Evolutionary conservation across 2,329 filamentous ascomycete species (phyloP), one percentile per base, ranked within the genome.

Genomic region (Trichophyton equinum): DNA sequence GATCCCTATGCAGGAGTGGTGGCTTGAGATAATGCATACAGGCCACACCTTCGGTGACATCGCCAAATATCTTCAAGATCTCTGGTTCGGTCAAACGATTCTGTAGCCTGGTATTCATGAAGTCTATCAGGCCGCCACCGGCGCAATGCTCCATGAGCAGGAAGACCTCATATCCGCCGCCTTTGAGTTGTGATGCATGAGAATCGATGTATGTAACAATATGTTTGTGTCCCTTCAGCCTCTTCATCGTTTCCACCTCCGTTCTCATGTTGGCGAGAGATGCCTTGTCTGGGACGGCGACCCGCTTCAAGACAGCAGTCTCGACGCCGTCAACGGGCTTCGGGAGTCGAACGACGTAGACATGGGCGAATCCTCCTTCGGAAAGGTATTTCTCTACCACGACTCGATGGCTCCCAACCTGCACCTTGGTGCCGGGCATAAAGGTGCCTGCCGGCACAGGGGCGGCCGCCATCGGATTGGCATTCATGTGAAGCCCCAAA

Each of bases 231-330:
- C 94, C 94, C 79, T 96, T 96, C 68, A 99, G 82, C 76, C 94
- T 91, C 85, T 99, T 99, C 94, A 99, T 99, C 13, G 94, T 99
- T 78, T 99, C 94, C 68, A 99, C 94, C 80, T 99, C 94, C 67
- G 86, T 97, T 74, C 94, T 86, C 94, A 99, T 97, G 74, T 89
- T 91, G 64, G 89, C 88, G 76, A 99, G 80, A 62, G 92, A 85
- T 65, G 95, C 89, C 80, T 95, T 96, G 76, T 99, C 94, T 36
- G 94, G 91, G 59, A 97, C 94, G 40, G 94, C 94, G 62, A 99
- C 94, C 71, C 94, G 82, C 81, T 99, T 96, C 70, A 96, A 79
- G 57, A 96, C 91, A 11, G 89, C 91, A 68, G 85, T 79, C 68
- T 95, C 88, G 65, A 87, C 86, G 64, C 88, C 88, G 72, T 89